Evolutionary conservation across 1,139 yeast species (phyloP).

Genomic region (Arxiozyma heterogenica): DNA sequence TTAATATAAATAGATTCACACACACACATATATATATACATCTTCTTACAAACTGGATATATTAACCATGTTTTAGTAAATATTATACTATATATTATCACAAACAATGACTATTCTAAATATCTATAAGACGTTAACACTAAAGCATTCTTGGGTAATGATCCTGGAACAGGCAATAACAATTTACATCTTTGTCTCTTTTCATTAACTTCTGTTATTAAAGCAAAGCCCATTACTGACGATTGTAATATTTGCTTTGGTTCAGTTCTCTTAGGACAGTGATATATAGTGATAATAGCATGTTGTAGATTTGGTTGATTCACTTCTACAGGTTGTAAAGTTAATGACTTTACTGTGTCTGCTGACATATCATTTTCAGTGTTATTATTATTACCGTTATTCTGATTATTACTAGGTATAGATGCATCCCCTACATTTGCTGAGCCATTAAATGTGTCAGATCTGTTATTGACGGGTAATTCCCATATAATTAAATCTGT

Average conservation of each 20-base stretch:
- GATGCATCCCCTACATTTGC: neutral
- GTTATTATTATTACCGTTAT: neutral
- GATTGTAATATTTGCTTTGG: conserved; percentile 45
- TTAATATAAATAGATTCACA: too few relatives aligned
- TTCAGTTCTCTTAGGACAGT: conserved; percentile 47
- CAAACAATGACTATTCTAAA: conserved; percentile 40
- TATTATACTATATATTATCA: neutral
- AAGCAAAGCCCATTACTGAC: conserved; percentile 56
- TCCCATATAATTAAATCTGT: conserved; percentile 43
- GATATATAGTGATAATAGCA: conserved; percentile 64
- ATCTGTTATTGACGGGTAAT: conserved; percentile 28
- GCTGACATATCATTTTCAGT: conserved; percentile 1
- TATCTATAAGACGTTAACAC: conserved; percentile 62
- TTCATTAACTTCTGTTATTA: conserved; percentile 54
- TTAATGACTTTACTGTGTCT: conserved; percentile 3
- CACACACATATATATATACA: too few relatives aligned
- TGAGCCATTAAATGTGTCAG: neutral
- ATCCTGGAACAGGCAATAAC: conserved; percentile 80
- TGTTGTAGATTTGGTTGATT: conserved; percentile 44
- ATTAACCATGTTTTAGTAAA: neutral
- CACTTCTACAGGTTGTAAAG: conserved; percentile 19
- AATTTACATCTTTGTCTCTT: conserved; percentile 60
- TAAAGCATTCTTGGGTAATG: conserved; percentile 62
- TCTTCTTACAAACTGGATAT: too few relatives aligned
- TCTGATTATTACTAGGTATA: neutral